These are phyloP conservation scores for Paracamarosporium sp. DNA, from an alignment of 2,329 filamentous ascomycete species.

Conservation along the genomic window DNA sequence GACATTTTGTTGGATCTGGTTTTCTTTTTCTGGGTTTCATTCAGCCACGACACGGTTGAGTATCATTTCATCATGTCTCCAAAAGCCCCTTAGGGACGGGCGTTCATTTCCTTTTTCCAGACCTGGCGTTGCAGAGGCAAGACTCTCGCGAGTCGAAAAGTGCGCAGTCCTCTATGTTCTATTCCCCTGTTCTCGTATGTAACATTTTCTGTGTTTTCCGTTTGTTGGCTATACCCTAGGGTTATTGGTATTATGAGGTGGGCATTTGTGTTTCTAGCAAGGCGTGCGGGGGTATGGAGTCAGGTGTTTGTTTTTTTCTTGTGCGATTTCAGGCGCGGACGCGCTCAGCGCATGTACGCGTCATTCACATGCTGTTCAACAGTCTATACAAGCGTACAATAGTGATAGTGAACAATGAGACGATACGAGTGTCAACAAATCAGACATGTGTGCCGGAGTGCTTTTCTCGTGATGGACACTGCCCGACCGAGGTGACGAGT, in stretches of 20 bases:
- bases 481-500: no score
- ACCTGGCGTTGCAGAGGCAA: slow-evolving; percentile 33
- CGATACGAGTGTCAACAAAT: not conserved
- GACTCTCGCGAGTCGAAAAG: slow-evolving; percentile 36
- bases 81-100: not conserved
- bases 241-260: slow-evolving; percentile 9
- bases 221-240: slow-evolving; percentile 29
- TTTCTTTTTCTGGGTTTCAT: not conserved
- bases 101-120: slow-evolving; percentile 2
- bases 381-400: not conserved
- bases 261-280: slow-evolving; percentile 1
- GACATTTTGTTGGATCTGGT: not conserved
- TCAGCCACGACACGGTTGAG: not conserved
- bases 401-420: not conserved
- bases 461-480: not conserved
- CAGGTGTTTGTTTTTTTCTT: slow-evolving; percentile 16
- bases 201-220: slow-evolving; percentile 13
- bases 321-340: not conserved
- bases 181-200: slow-evolving; percentile 24
- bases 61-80: not conserved
- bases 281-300: slow-evolving; percentile 3
- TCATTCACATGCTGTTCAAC: not conserved
- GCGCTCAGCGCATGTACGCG: not conserved
- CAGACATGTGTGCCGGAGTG: not conserved
- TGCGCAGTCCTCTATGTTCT: slow-evolving; percentile 15